These are phyloP conservation scores for Selaginella moellendorffii DNA, from an alignment of 75 land plant genomes.

Conservation along the genomic window DNA sequence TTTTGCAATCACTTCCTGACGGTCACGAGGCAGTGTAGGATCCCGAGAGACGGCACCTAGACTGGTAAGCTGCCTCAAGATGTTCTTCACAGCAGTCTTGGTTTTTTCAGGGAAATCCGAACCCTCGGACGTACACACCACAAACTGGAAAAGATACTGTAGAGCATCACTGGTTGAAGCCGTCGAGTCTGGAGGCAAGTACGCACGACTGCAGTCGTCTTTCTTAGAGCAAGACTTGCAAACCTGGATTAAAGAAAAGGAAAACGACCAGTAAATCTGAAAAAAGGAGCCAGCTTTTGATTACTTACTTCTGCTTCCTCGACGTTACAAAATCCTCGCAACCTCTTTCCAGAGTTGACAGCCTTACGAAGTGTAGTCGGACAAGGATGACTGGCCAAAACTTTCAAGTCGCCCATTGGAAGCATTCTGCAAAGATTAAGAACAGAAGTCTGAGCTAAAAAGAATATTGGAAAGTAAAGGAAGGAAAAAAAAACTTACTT, in stretches of 20 bases:
- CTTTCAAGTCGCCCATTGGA: not conserved
- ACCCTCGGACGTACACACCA: not conserved
- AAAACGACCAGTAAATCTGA: too few species aligned
- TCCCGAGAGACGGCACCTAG: not conserved
- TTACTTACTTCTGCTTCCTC: not conserved
- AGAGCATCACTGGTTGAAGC: not conserved
- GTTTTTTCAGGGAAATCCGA: not conserved
- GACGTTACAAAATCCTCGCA: not conserved
- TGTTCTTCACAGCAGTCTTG: not conserved
- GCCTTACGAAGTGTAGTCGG: not conserved
- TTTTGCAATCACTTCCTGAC: not conserved
- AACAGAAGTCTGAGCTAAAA: too few species aligned
- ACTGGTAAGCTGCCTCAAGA: not conserved
- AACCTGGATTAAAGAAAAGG: not conserved
- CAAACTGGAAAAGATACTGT: not conserved
- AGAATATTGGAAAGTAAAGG: too few species aligned
- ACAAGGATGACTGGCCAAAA: not conserved
- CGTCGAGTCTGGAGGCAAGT: not conserved
- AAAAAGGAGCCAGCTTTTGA: too few species aligned
- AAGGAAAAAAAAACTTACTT: too few species aligned
- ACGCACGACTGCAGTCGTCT: not conserved
- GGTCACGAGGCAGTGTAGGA: not conserved
- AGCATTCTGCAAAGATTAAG: not conserved
- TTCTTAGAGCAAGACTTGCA: not conserved
- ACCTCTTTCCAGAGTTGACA: not conserved